These are phyloP conservation scores for Verticillium klebahnii DNA, from an alignment of 2,329 filamentous ascomycete species.

Conservation along the genomic window DNA sequence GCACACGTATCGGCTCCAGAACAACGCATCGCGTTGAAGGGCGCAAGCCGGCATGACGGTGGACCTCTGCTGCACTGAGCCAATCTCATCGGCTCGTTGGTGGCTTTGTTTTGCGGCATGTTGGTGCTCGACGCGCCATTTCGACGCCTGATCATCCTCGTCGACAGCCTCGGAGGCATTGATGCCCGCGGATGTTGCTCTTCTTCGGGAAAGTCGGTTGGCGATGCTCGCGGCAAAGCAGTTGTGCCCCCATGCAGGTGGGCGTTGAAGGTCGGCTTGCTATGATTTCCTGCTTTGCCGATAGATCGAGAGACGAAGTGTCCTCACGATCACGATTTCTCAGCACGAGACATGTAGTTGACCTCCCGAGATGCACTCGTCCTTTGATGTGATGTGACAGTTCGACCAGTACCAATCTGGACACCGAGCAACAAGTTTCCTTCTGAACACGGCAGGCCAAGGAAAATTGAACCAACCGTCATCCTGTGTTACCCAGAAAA, in stretches of 20 bases:
- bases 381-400: neutral
- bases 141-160: slow-evolving; percentile 5
- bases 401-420: neutral
- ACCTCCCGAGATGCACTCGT: neutral
- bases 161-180: slow-evolving; percentile 1
- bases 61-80: neutral
- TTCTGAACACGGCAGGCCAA: neutral
- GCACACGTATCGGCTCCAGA: neutral
- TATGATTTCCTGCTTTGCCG: too few relatives aligned
- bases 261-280: neutral
- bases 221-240: slow-evolving; percentile 10
- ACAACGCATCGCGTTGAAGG: neutral
- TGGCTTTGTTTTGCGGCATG: neutral
- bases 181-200: slow-evolving; percentile 4
- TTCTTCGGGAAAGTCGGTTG: slow-evolving; percentile 9
- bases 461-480: neutral
- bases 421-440: neutral
- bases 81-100: neutral
- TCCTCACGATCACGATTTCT: neutral
- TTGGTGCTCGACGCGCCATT: slow-evolving; percentile 3
- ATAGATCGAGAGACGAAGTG: neutral
- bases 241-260: slow-evolving; percentile 5
- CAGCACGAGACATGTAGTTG: neutral
- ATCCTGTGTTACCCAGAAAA: neutral
- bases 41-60: neutral